Evolutionary conservation across 2,329 filamentous ascomycete species (phyloP).

Genomic region (Fusarium annulatum): DNA sequence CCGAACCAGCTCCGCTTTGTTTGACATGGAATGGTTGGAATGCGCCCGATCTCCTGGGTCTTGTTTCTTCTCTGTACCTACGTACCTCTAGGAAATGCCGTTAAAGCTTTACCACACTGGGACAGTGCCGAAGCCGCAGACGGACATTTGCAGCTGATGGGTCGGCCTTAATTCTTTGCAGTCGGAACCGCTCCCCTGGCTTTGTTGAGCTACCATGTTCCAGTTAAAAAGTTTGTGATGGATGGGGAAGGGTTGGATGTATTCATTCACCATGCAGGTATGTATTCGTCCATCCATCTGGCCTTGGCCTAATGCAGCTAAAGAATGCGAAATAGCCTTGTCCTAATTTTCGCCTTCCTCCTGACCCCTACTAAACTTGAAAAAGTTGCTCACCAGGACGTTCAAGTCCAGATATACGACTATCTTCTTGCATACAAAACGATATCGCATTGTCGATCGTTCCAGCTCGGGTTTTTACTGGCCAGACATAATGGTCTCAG

Average conservation of each 20-base stretch:
- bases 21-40: slow-evolving; percentile 28
- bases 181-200: slow-evolving; percentile 35
- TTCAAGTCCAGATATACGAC: neutral
- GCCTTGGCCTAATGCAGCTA: slow-evolving; percentile 37
- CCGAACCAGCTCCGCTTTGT: slow-evolving; percentile 36
- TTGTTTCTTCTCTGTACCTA: slow-evolving; percentile 24
- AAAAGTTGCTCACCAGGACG: neutral
- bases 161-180: slow-evolving; percentile 24
- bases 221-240: slow-evolving; percentile 1
- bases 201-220: slow-evolving; percentile 14
- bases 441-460: slow-evolving; percentile 8
- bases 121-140: slow-evolving; percentile 33
- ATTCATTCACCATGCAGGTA: neutral
- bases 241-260: neutral
- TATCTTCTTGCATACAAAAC: neutral
- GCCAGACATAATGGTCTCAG: slow-evolving; percentile 1
- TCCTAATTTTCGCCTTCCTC: slow-evolving; percentile 10
- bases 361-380: slow-evolving; percentile 8
- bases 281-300: neutral
- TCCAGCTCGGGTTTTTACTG: slow-evolving; percentile 13
- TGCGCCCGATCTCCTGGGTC: slow-evolving; percentile 37
- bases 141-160: slow-evolving; percentile 31
- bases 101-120: slow-evolving; percentile 32
- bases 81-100: slow-evolving; percentile 29
- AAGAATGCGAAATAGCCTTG: slow-evolving; percentile 37